A percentile compares a stretch with the other conserved stretches of the same genome.
phyloP scores from a whole-genome alignment of 345 rosid species.

The Populus euphratica region DNA sequence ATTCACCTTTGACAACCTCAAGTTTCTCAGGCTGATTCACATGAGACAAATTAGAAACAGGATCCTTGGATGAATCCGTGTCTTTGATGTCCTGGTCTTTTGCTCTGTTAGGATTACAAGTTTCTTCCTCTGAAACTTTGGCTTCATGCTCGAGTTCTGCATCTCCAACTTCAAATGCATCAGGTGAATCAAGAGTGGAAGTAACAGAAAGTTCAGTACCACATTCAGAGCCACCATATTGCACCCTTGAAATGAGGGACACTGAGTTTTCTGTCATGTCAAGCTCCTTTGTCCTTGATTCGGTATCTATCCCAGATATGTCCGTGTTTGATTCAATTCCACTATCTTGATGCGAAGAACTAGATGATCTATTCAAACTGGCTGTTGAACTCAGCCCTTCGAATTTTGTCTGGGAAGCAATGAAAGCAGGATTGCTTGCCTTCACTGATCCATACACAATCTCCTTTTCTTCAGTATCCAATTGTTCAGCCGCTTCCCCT shows the following conservation, averaged over 20 bases:
- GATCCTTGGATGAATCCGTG: slow-evolving; percentile 27
- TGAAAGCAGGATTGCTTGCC: slow-evolving; percentile 60
- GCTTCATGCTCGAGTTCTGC: slow-evolving; percentile 37
- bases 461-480: slow-evolving; percentile 45
- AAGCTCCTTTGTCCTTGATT: slow-evolving; percentile 26
- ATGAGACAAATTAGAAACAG: slow-evolving; percentile 17
- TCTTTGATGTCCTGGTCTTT: slow-evolving; percentile 36
- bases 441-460: slow-evolving; percentile 44
- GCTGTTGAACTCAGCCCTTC: slow-evolving; percentile 58
- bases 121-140: slow-evolving; percentile 38
- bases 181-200: slow-evolving; percentile 86
- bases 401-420: slow-evolving; percentile 69
- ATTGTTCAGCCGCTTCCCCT: slow-evolving; percentile 49
- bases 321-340: slow-evolving; percentile 38
- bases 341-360: slow-evolving; percentile 39
- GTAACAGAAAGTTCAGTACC: slow-evolving; percentile 87
- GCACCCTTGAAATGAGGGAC: slow-evolving; percentile 27
- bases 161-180: slow-evolving; percentile 52
- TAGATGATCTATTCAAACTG: slow-evolving; percentile 36
- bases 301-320: slow-evolving; percentile 25
- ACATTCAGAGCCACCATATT: slow-evolving; percentile 69
- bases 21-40: slow-evolving; percentile 32
- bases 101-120: slow-evolving; percentile 18
- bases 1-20: slow-evolving; percentile 32
- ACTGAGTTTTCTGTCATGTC: slow-evolving; percentile 31